Percentiles rank a stretch among this genome's conserved stretches.
Conservation (phyloP, 441 rosid species). For the Metrosideros polymorpha region DNA sequence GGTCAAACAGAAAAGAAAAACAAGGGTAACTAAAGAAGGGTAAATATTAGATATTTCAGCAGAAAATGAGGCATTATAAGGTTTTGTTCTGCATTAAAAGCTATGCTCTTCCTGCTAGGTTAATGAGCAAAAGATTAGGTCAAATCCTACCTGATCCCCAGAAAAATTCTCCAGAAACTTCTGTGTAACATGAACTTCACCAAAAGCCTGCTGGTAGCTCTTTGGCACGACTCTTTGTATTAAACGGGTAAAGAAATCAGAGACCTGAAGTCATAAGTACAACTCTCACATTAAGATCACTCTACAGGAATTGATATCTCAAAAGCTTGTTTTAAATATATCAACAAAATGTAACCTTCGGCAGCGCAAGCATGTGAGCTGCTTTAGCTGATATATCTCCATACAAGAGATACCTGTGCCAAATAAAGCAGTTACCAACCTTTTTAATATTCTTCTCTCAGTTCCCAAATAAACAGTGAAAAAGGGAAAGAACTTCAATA, state of each 20-base stretch:
- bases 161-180: constrained; percentile 90
- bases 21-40: background rate
- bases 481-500: background rate
- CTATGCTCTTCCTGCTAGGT: background rate
- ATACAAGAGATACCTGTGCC: constrained; percentile 71
- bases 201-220: constrained; percentile 91
- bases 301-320: background rate
- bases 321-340: background rate
- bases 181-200: constrained; percentile 74
- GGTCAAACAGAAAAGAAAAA: background rate
- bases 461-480: background rate
- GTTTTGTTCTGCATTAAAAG: background rate
- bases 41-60: background rate
- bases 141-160: constrained; percentile 77
- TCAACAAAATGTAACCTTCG: constrained; percentile 39
- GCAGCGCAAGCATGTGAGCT: constrained; percentile 78
- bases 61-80: background rate
- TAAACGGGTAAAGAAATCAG: constrained; percentile 75
- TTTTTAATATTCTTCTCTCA: background rate
- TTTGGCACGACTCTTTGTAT: constrained; percentile 95
- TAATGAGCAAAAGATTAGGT: background rate
- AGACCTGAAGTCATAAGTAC: constrained; percentile 39
- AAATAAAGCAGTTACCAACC: background rate
- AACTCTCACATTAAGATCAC: background rate
- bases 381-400: constrained; percentile 86